A percentile compares a stretch with the other conserved stretches of the same genome.
phyloP scores from a whole-genome alignment of 2,329 filamentous ascomycete species.

The Pseudocercospora vitis region DNA sequence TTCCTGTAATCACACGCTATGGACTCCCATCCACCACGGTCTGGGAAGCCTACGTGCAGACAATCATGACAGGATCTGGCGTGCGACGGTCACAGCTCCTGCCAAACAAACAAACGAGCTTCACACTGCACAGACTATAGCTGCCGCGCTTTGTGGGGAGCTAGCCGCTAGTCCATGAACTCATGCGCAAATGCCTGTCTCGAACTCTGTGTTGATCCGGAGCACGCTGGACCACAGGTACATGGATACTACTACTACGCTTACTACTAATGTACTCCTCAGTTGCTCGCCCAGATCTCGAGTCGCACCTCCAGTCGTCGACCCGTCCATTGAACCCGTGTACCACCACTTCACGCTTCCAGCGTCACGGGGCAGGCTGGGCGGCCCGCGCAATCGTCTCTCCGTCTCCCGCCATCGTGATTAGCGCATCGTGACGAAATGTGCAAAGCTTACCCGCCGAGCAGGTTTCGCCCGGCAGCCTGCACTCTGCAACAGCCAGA shows the following conservation, averaged over 20 bases:
- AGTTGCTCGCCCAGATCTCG: background rate
- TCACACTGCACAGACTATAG: background rate
- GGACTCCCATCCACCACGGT: no score
- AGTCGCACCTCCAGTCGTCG: no score
- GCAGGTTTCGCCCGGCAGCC: constrained; percentile 8
- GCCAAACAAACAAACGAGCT: constrained; percentile 5
- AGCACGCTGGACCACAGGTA: background rate
- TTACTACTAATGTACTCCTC: background rate
- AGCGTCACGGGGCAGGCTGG: background rate
- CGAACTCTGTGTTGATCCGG: constrained; percentile 4
- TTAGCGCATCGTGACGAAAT: constrained; percentile 11
- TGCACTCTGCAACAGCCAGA: constrained; percentile 1
- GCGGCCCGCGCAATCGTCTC: no score
- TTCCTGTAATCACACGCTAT: no score
- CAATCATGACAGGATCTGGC: no score
- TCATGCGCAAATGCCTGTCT: no score
- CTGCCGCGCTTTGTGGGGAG: no score
- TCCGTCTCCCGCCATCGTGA: background rate
- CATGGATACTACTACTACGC: background rate
- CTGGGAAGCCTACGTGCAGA: no score
- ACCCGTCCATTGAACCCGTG: no score
- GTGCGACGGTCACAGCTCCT: background rate
- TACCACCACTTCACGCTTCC: background rate
- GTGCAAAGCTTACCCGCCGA: constrained; percentile 3
- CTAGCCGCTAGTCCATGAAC: no score